phyloP scores from a whole-genome alignment of 805 yeast species.

The Cephaloascus albidus region DNA sequence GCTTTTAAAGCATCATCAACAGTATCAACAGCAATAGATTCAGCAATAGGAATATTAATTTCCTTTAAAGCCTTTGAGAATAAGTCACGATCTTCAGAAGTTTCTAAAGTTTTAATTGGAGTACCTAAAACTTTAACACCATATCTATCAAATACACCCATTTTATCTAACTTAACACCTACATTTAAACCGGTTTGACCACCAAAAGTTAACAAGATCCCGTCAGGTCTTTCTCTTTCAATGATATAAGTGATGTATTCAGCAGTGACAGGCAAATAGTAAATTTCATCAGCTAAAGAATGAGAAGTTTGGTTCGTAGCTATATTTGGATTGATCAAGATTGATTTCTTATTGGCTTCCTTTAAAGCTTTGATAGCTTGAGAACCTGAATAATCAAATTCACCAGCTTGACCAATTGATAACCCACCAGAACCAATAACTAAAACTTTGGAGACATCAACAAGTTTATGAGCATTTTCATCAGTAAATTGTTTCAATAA shows the following conservation, averaged over 20 bases:
- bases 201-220: conserved; percentile 91
- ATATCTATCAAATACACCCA: conserved; percentile 88
- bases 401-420: conserved; percentile 98
- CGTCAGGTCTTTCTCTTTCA: conserved; percentile 95
- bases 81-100: conserved; percentile 95
- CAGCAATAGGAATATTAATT: conserved; percentile 93
- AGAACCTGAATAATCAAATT: conserved; percentile 94
- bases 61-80: conserved; percentile 93
- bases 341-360: conserved; percentile 80
- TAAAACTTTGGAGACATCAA: conserved; percentile 79
- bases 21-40: conserved; percentile 89
- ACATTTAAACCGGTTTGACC: conserved; percentile 98
- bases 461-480: conserved; percentile 56
- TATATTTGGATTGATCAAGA: conserved; percentile 88
- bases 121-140: conserved; percentile 95
- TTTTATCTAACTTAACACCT: conserved; percentile 88
- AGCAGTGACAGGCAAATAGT: conserved; percentile 93
- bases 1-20: conserved; percentile 92
- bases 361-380: conserved; percentile 94
- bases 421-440: conserved; percentile 97
- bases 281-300: conserved; percentile 89
- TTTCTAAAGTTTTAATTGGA: conserved; percentile 90
- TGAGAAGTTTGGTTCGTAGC: conserved; percentile 97
- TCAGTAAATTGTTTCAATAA: conserved; percentile 47
- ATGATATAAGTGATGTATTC: conserved; percentile 93